Evolutionary conservation across 352 stramenopile genomes (phyloP).

Genomic region (Globisporangium irregulare): DNA sequence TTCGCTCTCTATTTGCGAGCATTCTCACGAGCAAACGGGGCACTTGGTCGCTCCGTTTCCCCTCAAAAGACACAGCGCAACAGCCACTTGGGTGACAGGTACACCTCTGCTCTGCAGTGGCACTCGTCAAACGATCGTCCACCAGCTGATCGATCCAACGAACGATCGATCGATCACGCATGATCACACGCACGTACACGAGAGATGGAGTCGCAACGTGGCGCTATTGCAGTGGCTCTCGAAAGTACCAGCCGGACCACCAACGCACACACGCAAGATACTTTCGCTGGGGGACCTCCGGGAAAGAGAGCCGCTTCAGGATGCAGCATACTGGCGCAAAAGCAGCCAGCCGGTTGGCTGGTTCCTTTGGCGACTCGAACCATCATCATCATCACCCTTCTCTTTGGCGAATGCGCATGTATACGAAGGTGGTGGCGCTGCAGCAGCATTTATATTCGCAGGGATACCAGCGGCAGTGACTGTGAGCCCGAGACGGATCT

Average conservation of each 20-base stretch:
- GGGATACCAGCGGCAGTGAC: neutral
- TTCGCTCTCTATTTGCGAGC: neutral
- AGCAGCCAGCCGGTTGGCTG: neutral
- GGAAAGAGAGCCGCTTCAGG: neutral
- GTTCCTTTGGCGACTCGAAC: neutral
- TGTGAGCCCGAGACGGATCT: neutral
- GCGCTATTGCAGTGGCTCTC: neutral
- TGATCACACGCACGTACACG: neutral
- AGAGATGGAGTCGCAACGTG: neutral
- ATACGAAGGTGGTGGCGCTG: neutral
- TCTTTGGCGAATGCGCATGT: neutral
- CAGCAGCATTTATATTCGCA: neutral
- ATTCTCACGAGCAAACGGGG: neutral
- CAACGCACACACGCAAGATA: neutral
- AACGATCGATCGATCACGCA: neutral
- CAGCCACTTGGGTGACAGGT: slow-evolving; percentile 1
- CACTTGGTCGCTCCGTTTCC: neutral
- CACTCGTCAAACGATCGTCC: neutral
- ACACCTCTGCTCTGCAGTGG: neutral
- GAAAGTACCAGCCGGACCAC: neutral
- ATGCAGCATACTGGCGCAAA: neutral
- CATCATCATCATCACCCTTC: neutral
- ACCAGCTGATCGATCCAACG: neutral
- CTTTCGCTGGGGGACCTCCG: neutral
- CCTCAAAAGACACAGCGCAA: neutral